Conservation (phyloP, 2,329 filamentous ascomycete genomes). For the Colletotrichum sp. region DNA sequence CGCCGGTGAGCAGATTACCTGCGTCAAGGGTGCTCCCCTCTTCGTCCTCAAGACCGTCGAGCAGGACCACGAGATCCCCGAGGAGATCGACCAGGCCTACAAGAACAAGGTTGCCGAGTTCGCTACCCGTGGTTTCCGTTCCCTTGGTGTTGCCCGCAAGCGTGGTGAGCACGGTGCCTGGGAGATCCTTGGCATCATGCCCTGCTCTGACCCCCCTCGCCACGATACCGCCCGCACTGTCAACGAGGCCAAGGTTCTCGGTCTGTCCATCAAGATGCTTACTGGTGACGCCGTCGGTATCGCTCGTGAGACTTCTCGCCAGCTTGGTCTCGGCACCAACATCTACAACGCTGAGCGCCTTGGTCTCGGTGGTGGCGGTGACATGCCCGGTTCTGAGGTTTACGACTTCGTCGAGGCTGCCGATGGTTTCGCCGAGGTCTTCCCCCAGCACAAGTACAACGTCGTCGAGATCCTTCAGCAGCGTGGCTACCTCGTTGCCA, state of each 20-base stretch:
- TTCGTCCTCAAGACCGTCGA: constrained; percentile 88
- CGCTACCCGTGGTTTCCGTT: constrained; percentile 91
- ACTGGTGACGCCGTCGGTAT: constrained; percentile 95
- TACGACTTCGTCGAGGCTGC: constrained; percentile 96
- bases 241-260: constrained; percentile 85
- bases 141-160: constrained; percentile 91
- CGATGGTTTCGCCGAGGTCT: constrained; percentile 93
- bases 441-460: constrained; percentile 94
- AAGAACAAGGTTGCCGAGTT: constrained; percentile 87
- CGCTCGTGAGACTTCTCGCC: constrained; percentile 87
- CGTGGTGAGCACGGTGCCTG: constrained; percentile 74
- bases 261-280: constrained; percentile 94
- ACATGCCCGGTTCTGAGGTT: constrained; percentile 92
- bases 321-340: constrained; percentile 90
- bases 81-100: constrained; percentile 80
- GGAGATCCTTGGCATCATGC: constrained; percentile 96
- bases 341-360: constrained; percentile 94
- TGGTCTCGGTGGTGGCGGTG: constrained; percentile 86
- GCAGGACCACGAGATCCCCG: constrained; percentile 80
- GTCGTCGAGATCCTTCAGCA: constrained; percentile 93
- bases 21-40: constrained; percentile 89
- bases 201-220: constrained; percentile 89
- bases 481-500: constrained; percentile 91
- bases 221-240: constrained; percentile 91
- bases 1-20: constrained; percentile 82